Percentiles rank a stretch among this genome's conserved stretches.
Evolutionary conservation across 768 basidiomycete species (phyloP).

Genomic region (Phlegmacium glaucopus): DNA sequence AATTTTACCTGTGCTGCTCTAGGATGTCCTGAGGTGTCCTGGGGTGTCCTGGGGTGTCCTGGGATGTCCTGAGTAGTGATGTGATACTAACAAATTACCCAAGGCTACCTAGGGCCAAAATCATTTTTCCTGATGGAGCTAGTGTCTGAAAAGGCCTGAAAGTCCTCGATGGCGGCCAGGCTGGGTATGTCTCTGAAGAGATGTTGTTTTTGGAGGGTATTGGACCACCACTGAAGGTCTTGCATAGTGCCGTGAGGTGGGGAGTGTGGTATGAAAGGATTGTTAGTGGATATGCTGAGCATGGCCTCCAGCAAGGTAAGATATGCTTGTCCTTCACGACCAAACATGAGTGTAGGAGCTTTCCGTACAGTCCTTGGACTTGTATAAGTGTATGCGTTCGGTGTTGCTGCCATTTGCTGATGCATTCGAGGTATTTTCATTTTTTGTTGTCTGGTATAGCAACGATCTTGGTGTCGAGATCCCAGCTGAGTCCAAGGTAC

Average conservation of each 20-base stretch:
- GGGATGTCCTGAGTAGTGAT: no score
- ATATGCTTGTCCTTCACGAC: constrained; percentile 28
- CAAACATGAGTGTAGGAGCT: constrained; percentile 26
- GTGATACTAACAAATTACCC: no score
- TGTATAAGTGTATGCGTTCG: constrained; percentile 23
- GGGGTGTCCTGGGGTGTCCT: no score
- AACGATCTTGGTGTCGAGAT: constrained; percentile 8
- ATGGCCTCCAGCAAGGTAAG: constrained; percentile 33
- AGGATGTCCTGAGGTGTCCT: no score
- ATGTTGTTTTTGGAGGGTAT: constrained; percentile 2
- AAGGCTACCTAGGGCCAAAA: no score
- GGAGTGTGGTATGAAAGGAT: constrained; percentile 26
- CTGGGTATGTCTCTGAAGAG: constrained; percentile 18
- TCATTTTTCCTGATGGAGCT: constrained; percentile 28
- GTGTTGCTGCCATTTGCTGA: constrained; percentile 12
- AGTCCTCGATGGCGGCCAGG: constrained; percentile 18
- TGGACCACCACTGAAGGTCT: constrained; percentile 30
- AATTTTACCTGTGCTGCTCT: no score
- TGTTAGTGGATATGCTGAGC: constrained; percentile 15
- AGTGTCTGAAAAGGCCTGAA: constrained; percentile 33
- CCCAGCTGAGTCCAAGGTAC: constrained; percentile 16
- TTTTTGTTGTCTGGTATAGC: background rate
- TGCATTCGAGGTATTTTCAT: constrained; percentile 16
- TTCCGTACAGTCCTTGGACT: constrained; percentile 29
- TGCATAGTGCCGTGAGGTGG: background rate